Base-by-base conservation (phyloP, 371 early-diverging fungal genomes). In the Phascolomyces articulosus region DNA sequence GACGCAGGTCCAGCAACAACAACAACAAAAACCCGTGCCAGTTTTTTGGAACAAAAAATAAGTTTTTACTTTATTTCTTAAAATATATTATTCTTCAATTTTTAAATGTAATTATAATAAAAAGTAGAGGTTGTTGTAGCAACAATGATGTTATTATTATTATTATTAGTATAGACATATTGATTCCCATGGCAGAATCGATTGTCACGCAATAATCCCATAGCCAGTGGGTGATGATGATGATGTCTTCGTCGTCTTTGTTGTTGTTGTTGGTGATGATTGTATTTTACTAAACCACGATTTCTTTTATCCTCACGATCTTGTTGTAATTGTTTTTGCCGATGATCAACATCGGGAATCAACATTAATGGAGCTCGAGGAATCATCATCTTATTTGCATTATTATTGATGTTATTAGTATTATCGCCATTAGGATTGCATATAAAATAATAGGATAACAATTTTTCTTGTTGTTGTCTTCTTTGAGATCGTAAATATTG, bases 161-260 rank as follows among this genome's bases (percentile, higher is more conserved):
- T n/a, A 24, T 34, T 2, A 34, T 34, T 34, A 9, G 9, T 11
- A n/a, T n/a, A n/a, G n/a, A n/a, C n/a, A n/a, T n/a, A n/a, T n/a
- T n/a, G n/a, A n/a, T 47, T 47, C 47, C 47, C 47, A 47, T 20
- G 20, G 23, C 24, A 51, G 1, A 51, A 51, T 51, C n/a, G 44
- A n/a, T 44, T 51, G 23, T 51, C 23, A 51, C 51, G 51, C 21
- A 51, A 51, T n/a, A 51, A n/a, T 23, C 51, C 51, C 15, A 51
- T 51, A 3, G 51, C 51, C 4, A 51, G 51, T n/a, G 51, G 51
- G 23, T 51, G 51, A 0, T 44, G 44, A 0, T 16, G 8, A 13
- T 44, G 21, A 51, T 51, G 51, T n/a, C n/a, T n/a, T n/a, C n/a
- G n/a, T n/a, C n/a, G n/a, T n/a, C n/a, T n/a, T n/a, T n/a, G n/a